Evolutionary conservation across 1,284 basidiomycete genomes (phyloP), one percentile per base, ranked within the genome.

Genomic region (Psilocybe mexicana): DNA sequence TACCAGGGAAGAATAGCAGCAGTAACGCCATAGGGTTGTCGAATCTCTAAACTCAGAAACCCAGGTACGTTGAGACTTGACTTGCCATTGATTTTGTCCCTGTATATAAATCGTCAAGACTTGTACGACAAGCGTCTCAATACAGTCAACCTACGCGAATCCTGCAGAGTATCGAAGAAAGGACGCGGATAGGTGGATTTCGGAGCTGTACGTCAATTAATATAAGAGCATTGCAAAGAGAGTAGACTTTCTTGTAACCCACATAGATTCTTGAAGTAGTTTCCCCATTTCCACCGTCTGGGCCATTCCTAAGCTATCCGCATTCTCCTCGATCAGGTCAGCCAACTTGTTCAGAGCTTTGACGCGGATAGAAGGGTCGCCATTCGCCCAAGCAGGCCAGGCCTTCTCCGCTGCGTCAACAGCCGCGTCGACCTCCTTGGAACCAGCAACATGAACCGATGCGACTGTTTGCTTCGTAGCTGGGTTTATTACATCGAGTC

Each of bases 351-450:
- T 74, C 36, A 90, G 71, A 24, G 86, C 73, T 63, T 78, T 78
- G 57, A 87, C 88, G 58, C 92, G 87, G 63, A 79, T 71, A 55
- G 72, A 68, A 65, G 70, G 49, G 11, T 23, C 23, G 40, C 59
- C 12, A 45, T 23, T 25, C n/a, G 45, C 28, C 43, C 14, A 48
- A 8, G 43, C 26, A 43, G 30, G 18, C n/a, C 52, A 38, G 35
- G 66, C 89, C 70, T 82, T 82, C 59, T 84, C 81, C 6, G 93
- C 93, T 30, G 83, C 88, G n/a, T 77, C 74, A 63, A 92, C 86
- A 33, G 92, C 92, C 55, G 73, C 59, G 67, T 94, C 87, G 65
- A 93, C 82, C 68, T 94, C 92, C 64, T 81, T 79, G 23, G 76
- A 52, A 38, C 81, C 81, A 6, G 50, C 50, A 10, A 43, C 50